Conservation (phyloP, 2,329 filamentous ascomycete species). For the Talaromyces sp. region DNA sequence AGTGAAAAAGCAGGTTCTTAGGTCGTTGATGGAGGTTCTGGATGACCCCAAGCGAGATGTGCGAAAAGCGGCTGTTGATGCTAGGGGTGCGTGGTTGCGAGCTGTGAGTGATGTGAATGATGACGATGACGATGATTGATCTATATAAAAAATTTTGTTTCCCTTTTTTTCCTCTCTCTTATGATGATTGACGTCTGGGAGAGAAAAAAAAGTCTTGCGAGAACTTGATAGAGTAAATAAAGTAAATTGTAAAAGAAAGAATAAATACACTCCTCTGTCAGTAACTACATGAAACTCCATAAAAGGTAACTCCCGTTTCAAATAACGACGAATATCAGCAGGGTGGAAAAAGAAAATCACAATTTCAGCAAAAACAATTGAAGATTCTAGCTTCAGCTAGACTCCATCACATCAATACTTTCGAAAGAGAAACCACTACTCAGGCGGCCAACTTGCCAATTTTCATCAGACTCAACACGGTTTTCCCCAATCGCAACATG, state of each 20-base stretch:
- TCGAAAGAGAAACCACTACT: no score
- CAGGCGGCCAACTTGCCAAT: neutral
- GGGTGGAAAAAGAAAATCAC: neutral
- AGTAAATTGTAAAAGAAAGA: neutral
- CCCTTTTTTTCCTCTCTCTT: neutral
- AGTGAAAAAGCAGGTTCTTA: slow-evolving; percentile 52
- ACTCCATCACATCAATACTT: neutral
- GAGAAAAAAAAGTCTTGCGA: neutral
- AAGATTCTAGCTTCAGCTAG: neutral
- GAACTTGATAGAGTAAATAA: neutral
- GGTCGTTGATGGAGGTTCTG: slow-evolving; percentile 48
- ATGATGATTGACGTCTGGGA: neutral
- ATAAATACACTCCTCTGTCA: neutral
- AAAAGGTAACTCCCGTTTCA: neutral
- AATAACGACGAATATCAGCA: neutral
- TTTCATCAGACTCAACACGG: slow-evolving; percentile 13
- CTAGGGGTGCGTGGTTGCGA: slow-evolving; percentile 54
- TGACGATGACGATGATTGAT: slow-evolving; percentile 42
- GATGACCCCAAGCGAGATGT: slow-evolving; percentile 61
- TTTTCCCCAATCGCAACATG: slow-evolving; percentile 26
- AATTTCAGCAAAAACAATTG: no score
- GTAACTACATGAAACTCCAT: neutral
- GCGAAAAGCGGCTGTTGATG: slow-evolving; percentile 56
- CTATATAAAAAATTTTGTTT: neutral
- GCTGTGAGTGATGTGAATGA: slow-evolving; percentile 53